Percentiles rank a stretch among this genome's conserved stretches.
Conservation (phyloP, 1,284 basidiomycete species). For the Agaricales sp. region DNA sequence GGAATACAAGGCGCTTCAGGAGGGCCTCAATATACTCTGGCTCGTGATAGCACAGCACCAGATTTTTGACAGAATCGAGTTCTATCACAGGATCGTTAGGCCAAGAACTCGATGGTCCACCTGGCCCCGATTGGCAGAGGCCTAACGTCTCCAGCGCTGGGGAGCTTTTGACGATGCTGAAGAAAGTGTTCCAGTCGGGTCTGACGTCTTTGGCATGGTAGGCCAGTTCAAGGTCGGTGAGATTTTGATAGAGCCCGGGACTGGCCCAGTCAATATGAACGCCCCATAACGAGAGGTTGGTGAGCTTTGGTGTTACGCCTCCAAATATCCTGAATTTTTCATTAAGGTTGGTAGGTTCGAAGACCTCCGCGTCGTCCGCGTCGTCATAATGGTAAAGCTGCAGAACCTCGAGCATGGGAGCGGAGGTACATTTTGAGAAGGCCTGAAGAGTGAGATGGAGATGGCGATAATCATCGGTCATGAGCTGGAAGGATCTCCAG, state of each 20-base stretch:
- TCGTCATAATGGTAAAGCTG: constrained; percentile 41
- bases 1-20: constrained; percentile 35
- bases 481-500: constrained; percentile 40
- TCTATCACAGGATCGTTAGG: constrained; percentile 24
- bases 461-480: constrained; percentile 30
- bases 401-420: constrained; percentile 41
- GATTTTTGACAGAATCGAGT: constrained; percentile 34
- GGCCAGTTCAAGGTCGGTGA: constrained; percentile 43
- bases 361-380: constrained; percentile 28
- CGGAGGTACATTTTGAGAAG: constrained; percentile 28
- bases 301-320: constrained; percentile 42
- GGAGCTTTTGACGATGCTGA: constrained; percentile 34
- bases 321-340: constrained; percentile 37
- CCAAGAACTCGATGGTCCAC: constrained; percentile 27
- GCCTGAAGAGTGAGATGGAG: constrained; percentile 34
- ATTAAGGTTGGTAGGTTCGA: constrained; percentile 23
- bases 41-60: constrained; percentile 38
- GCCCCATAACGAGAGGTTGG: constrained; percentile 42
- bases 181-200: constrained; percentile 40
- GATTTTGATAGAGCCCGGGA: constrained; percentile 25
- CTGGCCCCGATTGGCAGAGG: constrained; percentile 43
- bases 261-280: constrained; percentile 55
- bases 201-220: constrained; percentile 48
- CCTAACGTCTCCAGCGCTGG: constrained; percentile 37
- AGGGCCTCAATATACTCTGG: constrained; percentile 32